These are phyloP conservation scores for Leishmania lainsoni DNA, from an alignment of 208 protist species.

Conservation along the genomic window DNA sequence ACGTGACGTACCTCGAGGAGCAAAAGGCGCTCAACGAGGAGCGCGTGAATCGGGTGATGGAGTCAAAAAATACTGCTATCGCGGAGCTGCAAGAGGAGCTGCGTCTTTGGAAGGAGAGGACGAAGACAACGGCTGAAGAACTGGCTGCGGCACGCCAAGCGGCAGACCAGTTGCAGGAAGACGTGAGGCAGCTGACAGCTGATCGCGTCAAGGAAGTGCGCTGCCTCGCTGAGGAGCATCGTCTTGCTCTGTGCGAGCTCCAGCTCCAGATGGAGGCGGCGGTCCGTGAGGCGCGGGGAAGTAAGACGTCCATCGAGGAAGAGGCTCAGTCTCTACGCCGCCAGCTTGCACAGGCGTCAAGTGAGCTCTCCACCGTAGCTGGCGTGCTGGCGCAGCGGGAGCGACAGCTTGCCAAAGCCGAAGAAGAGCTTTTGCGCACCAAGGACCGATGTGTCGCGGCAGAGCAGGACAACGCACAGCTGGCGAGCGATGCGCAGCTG, in stretches of 20 bases:
- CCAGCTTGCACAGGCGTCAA: slow-evolving; percentile 62
- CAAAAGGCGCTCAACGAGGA: slow-evolving; percentile 59
- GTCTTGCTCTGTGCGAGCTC: slow-evolving; percentile 65
- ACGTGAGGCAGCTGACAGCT: slow-evolving; percentile 40
- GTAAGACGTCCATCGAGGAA: slow-evolving; percentile 63
- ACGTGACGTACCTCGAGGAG: slow-evolving; percentile 36
- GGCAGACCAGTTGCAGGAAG: slow-evolving; percentile 44
- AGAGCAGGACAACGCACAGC: slow-evolving; percentile 65
- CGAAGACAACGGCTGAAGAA: slow-evolving; percentile 52
- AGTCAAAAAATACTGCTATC: slow-evolving; percentile 59
- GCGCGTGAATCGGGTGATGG: slow-evolving; percentile 45
- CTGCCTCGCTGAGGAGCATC: slow-evolving; percentile 73
- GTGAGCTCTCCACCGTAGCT: slow-evolving; percentile 70
- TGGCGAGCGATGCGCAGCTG: slow-evolving; percentile 53
- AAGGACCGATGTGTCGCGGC: slow-evolving; percentile 31
- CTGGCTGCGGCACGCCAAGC: slow-evolving; percentile 52
- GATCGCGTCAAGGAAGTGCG: slow-evolving; percentile 68
- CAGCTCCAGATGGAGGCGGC: slow-evolving; percentile 69
- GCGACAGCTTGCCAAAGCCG: slow-evolving; percentile 43
- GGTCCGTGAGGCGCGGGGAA: slow-evolving; percentile 68
- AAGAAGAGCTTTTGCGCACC: slow-evolving; percentile 43
- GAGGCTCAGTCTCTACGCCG: slow-evolving; percentile 73
- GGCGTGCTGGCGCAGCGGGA: slow-evolving; percentile 74
- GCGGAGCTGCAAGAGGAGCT: slow-evolving; percentile 60
- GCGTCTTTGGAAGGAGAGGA: slow-evolving; percentile 46